Evolutionary conservation across 164 flowering plant species (phyloP), one percentile per base, ranked within the genome.

Genomic region (Platanus orientalis): DNA sequence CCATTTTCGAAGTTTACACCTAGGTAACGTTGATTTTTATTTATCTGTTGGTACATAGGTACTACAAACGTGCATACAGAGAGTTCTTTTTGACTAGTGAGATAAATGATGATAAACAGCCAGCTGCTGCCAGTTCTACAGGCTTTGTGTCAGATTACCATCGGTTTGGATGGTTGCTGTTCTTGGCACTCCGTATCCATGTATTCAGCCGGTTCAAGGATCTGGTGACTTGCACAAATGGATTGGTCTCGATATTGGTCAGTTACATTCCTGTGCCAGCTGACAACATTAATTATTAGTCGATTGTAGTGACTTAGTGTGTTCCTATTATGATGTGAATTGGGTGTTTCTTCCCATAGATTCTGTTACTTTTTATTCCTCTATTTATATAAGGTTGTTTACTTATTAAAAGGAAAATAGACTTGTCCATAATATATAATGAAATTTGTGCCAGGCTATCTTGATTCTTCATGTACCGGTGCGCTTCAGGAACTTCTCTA

Each of bases 151-250:
- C 94, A 44, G 85, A 85, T 26, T 86, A 79, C 64, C 81, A 83
- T 70, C 89, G 94, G 28, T 95, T 95, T 80, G 99, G 99, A 64
- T 95, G 99, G 99, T 77, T 95, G 73, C 79, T 95, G 39, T 92
- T 95, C 76, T 73, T 95, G 72, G 91, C 97, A 7, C 90, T 95
- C 21, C 93, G 99, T 36, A 71, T 72, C 30, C 99, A 91, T 76
- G 84, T 79, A 32, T 95, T 95, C 62, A 82, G 97, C 74, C 85
- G 89, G 19, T 89, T 85, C 63, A 91, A 81, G 76, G 97, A 91
- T 73, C 74, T 95, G n/a, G 90, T 95, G 73, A 85, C 97, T 48
- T 86, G 96, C 77, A 83, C 92, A 21, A 85, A 82, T 83, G 96
- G 97, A 26, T 64, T 95, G 74, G 85, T 92, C 65, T 81, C 99